Conservation (phyloP, 495 filamentous ascomycete genomes). For the Viridothelium virens region DNA sequence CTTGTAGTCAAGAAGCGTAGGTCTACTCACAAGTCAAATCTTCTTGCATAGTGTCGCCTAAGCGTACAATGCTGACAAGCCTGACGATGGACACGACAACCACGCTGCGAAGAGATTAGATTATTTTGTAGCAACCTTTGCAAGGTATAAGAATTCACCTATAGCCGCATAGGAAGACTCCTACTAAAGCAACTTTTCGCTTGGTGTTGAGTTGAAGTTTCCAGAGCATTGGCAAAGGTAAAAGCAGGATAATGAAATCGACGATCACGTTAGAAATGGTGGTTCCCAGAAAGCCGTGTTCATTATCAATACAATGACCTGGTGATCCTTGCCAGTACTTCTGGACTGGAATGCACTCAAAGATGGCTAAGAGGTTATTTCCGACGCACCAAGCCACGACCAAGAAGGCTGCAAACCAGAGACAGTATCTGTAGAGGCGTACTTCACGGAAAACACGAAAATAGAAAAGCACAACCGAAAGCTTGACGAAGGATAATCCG, state of each 20-base stretch:
- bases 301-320: background rate
- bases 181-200: background rate
- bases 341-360: conserved; percentile 4
- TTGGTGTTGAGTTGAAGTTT: conserved; percentile 3
- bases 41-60: background rate
- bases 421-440: background rate
- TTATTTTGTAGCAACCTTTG: background rate
- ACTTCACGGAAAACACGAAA: conserved; percentile 6
- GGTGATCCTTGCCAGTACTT: background rate
- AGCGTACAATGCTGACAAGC: background rate
- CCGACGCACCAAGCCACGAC: conserved; percentile 11
- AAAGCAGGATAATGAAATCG: conserved; percentile 6
- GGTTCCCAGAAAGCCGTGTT: background rate
- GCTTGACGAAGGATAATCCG: conserved; percentile 4
- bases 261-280: background rate
- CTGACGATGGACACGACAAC: background rate
- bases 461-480: conserved; percentile 13
- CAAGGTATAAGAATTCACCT: background rate
- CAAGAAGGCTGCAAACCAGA: background rate
- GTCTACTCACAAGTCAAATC: conserved; percentile 7
- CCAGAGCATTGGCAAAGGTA: conserved; percentile 4
- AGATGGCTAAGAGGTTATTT: background rate
- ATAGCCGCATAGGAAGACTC: background rate
- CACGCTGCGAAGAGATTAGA: background rate
- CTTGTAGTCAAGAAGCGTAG: too few species aligned